Evolutionary conservation across 441 rosid species (phyloP), one percentile per base, ranked within the genome.

Genomic region (Populus trichocarpa): DNA sequence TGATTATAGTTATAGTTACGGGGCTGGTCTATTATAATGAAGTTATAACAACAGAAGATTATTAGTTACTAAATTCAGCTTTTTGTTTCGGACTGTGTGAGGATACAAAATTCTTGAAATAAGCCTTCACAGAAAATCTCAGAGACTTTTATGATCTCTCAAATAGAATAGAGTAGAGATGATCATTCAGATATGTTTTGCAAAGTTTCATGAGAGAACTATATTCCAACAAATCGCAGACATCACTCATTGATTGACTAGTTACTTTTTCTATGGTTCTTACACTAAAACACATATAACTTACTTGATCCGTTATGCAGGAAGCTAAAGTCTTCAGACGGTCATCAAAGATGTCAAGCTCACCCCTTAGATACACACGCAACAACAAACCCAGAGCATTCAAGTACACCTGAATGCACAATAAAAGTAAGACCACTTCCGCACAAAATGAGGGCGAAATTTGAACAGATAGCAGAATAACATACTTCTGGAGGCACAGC

Each of bases 341-440:
- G 78, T 90, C 90, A 74, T 77, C 85, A 82, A 86, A 87, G 72
- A 78, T 69, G 40, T 83, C 86, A 46, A 87, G 86, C 72, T 85
- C 84, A 78, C 84, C 96, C 61, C 93, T 85, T 66, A 91, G 86
- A 78, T 84, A 79, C 73, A 90, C 80, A 73, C 94, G 92, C 86
- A 96, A 75, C 77, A 89, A 82, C 85, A 96, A 83, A n/a, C 95
- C 98, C 40, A 94, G 78, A 69, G 95, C 94, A 85, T 94, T 92
- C 76, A 94, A 78, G 87, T 89, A 92, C 36, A 96, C 97, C 97
- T 91, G 81, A 75, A 83, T 64, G 46, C 46, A 69, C 46, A 78
- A 40, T 66, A 80, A 36, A 20, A 74, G 42, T 67, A 69, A 71
- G 25, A 63, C 20, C 25, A 77, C 26, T 22, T 75, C 73, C 65